These are phyloP conservation scores for Luvunga scandens DNA, from an alignment of 345 rosid genomes.

Conservation along the genomic window DNA sequence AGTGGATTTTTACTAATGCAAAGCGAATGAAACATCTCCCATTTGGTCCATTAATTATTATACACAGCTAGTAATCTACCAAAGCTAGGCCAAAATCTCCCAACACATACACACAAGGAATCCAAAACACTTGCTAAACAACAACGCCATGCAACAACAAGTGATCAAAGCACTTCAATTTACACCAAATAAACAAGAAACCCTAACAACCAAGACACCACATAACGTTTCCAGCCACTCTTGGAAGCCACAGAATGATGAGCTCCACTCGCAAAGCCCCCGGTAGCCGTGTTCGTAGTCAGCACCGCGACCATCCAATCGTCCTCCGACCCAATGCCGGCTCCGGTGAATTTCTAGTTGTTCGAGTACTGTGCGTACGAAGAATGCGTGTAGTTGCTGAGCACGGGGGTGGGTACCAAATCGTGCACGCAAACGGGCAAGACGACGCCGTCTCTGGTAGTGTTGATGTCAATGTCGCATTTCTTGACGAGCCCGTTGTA, in stretches of 20 bases:
- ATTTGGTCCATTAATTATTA: not conserved
- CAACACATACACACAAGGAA: not conserved
- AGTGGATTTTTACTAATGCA: no score
- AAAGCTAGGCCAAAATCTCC: no score
- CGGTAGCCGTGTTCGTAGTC: constrained; percentile 37
- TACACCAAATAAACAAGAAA: constrained; percentile 7
- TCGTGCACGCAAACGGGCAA: constrained; percentile 66
- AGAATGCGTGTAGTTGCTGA: constrained; percentile 65
- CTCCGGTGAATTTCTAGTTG: constrained; percentile 53
- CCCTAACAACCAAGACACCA: constrained; percentile 14
- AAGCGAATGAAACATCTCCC: not conserved
- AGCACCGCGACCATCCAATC: constrained; percentile 80
- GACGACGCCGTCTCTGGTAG: constrained; percentile 49
- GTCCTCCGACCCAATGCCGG: constrained; percentile 64
- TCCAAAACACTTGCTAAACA: no score
- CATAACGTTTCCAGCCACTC: constrained; percentile 4
- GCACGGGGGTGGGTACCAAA: constrained; percentile 57
- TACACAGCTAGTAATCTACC: not conserved
- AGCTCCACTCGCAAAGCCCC: constrained; percentile 43
- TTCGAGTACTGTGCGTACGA: constrained; percentile 49
- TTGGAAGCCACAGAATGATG: not conserved
- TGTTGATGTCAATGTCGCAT: constrained; percentile 54
- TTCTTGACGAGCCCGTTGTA: constrained; percentile 43
- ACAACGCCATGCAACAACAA: not conserved
- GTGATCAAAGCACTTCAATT: constrained; percentile 11